Evolutionary conservation across 2,329 filamentous ascomycete genomes (phyloP).

Genomic region (Didymella keratinophila): DNA sequence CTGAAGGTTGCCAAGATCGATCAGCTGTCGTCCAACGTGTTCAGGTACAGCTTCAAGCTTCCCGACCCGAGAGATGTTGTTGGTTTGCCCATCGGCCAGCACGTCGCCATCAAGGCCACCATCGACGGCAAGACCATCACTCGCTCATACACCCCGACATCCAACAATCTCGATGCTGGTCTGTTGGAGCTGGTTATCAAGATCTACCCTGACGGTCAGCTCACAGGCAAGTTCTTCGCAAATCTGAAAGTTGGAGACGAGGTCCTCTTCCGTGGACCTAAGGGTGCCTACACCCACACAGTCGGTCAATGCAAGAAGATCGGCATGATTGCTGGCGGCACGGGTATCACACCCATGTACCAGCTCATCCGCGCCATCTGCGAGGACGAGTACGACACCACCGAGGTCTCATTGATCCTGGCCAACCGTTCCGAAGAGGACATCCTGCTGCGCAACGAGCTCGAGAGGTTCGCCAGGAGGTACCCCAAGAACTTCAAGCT

Average conservation of each 20-base stretch:
- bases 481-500: constrained; percentile 64
- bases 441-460: constrained; percentile 65
- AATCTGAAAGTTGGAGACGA: constrained; percentile 59
- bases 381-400: constrained; percentile 66
- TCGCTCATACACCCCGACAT: constrained; percentile 45
- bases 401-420: constrained; percentile 65
- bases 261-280: constrained; percentile 63
- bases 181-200: constrained; percentile 61
- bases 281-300: constrained; percentile 63
- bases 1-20: constrained; percentile 52
- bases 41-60: constrained; percentile 37
- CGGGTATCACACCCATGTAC: constrained; percentile 65
- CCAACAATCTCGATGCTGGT: constrained; percentile 67
- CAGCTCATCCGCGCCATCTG: constrained; percentile 70
- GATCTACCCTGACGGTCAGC: constrained; percentile 59
- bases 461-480: constrained; percentile 61
- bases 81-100: constrained; percentile 49
- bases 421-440: constrained; percentile 67
- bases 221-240: constrained; percentile 60
- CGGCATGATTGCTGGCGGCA: constrained; percentile 64
- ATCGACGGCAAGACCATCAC: constrained; percentile 67
- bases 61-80: constrained; percentile 34
- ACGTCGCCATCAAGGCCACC: constrained; percentile 57
- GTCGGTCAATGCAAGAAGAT: constrained; percentile 52
- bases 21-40: constrained; percentile 29